Conservation (phyloP, 768 basidiomycete genomes). For the Amanita phalloides region DNA sequence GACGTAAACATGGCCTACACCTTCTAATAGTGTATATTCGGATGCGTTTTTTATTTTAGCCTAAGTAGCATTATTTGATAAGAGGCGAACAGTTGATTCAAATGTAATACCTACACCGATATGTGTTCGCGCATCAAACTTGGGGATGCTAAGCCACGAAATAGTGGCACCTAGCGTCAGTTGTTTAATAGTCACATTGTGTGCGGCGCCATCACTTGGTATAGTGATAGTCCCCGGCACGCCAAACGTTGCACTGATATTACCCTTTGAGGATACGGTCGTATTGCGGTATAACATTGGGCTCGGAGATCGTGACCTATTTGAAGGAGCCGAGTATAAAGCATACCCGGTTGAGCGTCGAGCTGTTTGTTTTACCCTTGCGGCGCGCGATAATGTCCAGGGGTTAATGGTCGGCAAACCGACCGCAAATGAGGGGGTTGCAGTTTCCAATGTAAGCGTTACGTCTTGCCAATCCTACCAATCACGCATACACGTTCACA, state of each 20-base stretch:
- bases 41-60: constrained; percentile 28
- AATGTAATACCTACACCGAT: constrained; percentile 15
- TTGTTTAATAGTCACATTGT: constrained; percentile 23
- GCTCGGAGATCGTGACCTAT: too few relatives aligned
- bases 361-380: background rate
- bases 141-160: constrained; percentile 26
- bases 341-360: too few relatives aligned
- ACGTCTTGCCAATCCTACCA: constrained; percentile 28
- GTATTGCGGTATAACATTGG: background rate
- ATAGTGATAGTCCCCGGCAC: constrained; percentile 22
- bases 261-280: constrained; percentile 17
- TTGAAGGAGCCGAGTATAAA: too few relatives aligned
- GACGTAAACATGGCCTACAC: constrained; percentile 26
- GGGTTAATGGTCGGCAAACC: constrained; percentile 20
- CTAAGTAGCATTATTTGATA: constrained; percentile 10
- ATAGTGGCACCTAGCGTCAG: constrained; percentile 21
- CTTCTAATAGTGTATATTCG: constrained; percentile 24
- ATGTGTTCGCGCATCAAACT: constrained; percentile 20
- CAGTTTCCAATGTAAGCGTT: constrained; percentile 27
- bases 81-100: background rate
- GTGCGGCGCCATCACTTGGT: constrained; percentile 18
- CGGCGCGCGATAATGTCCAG: constrained; percentile 17
- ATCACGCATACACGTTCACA: background rate
- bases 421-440: constrained; percentile 25
- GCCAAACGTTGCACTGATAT: constrained; percentile 21